These are phyloP conservation scores for Choanephora cucurbitarum DNA, from an alignment of 371 early-diverging fungal genomes.

Conservation along the genomic window DNA sequence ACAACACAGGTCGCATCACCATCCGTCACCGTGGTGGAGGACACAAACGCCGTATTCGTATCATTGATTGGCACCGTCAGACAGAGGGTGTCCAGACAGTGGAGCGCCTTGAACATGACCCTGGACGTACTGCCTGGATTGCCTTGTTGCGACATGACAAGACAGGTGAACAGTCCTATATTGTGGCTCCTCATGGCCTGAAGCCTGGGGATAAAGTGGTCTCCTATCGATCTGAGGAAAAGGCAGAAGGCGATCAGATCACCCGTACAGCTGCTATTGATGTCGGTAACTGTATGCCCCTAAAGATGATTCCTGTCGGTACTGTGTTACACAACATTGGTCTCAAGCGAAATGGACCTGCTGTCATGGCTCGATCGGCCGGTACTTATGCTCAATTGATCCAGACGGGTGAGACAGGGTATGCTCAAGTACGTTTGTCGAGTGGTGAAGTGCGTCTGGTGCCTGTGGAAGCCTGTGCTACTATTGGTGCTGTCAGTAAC, in stretches of 20 bases:
- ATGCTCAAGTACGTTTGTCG: slow-evolving; percentile 86
- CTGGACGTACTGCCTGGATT: slow-evolving; percentile 92
- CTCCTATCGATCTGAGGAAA: slow-evolving; percentile 34
- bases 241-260: slow-evolving; percentile 33
- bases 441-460: slow-evolving; percentile 91
- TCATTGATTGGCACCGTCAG: slow-evolving; percentile 85
- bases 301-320: slow-evolving; percentile 93
- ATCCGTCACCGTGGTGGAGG: slow-evolving; percentile 96
- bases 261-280: slow-evolving; percentile 73
- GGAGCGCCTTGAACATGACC: slow-evolving; percentile 93
- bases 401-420: slow-evolving; percentile 75
- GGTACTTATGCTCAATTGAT: slow-evolving; percentile 91
- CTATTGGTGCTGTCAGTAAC: slow-evolving; percentile 93
- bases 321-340: slow-evolving; percentile 89
- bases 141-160: slow-evolving; percentile 81
- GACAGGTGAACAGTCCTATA: slow-evolving; percentile 80
- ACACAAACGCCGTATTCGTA: slow-evolving; percentile 85
- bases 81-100: slow-evolving; percentile 82
- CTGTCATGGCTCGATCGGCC: slow-evolving; percentile 84
- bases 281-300: slow-evolving; percentile 89
- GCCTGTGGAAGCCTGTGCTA: slow-evolving; percentile 88
- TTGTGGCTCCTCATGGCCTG: slow-evolving; percentile 80
- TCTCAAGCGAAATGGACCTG: slow-evolving; percentile 81
- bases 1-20: slow-evolving; percentile 90
- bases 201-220: slow-evolving; percentile 65